These are phyloP conservation scores for Hygrophorus russula DNA, from an alignment of 768 basidiomycete genomes.

Conservation along the genomic window DNA sequence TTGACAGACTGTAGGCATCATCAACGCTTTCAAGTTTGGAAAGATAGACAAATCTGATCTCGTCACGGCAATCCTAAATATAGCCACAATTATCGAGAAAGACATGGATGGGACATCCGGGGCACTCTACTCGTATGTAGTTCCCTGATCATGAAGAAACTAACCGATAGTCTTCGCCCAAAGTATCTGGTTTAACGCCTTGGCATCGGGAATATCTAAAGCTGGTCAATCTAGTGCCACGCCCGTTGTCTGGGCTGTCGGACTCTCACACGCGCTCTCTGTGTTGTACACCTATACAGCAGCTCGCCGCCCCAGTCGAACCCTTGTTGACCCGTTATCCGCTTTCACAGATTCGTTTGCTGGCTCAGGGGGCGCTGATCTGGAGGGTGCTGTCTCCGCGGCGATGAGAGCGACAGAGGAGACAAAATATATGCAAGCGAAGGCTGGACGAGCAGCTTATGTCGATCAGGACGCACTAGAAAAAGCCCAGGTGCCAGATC, in stretches of 20 bases:
- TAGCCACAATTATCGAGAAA: constrained; percentile 70
- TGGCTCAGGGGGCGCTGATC: constrained; percentile 22
- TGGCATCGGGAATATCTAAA: no score
- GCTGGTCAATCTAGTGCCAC: constrained; percentile 17
- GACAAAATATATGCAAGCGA: constrained; percentile 70
- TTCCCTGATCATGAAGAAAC: not conserved
- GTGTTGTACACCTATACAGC: constrained; percentile 77
- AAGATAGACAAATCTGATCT: constrained; percentile 52
- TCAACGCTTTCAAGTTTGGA: no score
- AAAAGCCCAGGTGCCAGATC: constrained; percentile 61
- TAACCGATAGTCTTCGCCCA: constrained; percentile 8
- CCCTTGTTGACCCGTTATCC: constrained; percentile 83
- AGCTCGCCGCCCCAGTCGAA: constrained; percentile 82
- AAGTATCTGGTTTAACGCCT: no score
- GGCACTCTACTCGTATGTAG: constrained; percentile 76
- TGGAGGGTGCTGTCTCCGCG: constrained; percentile 43
- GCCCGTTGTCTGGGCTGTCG: constrained; percentile 44
- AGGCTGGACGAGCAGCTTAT: constrained; percentile 84
- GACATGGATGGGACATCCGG: constrained; percentile 90
- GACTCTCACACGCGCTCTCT: constrained; percentile 44
- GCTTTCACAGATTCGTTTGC: constrained; percentile 47
- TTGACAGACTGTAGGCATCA: not conserved
- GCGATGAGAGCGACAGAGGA: constrained; percentile 58
- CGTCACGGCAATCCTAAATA: constrained; percentile 48
- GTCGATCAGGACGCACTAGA: constrained; percentile 59